phyloP scores from a whole-genome alignment of 2,329 filamentous ascomycete genomes.

The Coniosporium tulheliwenetii region DNA sequence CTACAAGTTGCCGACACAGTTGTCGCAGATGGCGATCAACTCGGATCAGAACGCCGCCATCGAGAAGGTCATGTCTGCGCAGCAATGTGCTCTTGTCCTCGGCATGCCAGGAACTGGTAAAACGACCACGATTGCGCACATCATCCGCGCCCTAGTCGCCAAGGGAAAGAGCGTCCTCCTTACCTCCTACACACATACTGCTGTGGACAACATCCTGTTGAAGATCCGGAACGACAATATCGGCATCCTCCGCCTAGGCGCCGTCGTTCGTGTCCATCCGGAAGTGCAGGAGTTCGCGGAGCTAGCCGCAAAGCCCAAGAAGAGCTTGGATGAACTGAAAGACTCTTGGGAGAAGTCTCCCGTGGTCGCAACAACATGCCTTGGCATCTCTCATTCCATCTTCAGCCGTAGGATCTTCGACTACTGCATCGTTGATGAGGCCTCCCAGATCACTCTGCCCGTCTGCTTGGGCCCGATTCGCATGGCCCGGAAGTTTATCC shows the following conservation, averaged over 20 bases:
- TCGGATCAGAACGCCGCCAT: constrained; percentile 76
- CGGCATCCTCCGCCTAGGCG: constrained; percentile 71
- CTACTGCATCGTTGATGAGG: constrained; percentile 97
- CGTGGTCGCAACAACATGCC: constrained; percentile 86
- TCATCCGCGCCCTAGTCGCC: constrained; percentile 76
- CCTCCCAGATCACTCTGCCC: constrained; percentile 90
- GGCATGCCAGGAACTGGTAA: constrained; percentile 98
- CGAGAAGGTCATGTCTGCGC: constrained; percentile 86
- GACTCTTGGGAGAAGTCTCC: constrained; percentile 71
- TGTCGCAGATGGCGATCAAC: constrained; percentile 54
- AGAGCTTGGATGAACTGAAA: constrained; percentile 68
- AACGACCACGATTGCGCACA: constrained; percentile 94
- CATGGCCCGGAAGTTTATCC: constrained; percentile 80
- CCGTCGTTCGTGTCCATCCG: constrained; percentile 69
- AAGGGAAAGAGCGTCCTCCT: constrained; percentile 86
- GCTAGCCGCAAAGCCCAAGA: constrained; percentile 57
- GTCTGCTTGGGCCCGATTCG: constrained; percentile 89
- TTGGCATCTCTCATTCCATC: constrained; percentile 77
- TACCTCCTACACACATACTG: constrained; percentile 92
- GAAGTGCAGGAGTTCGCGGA: constrained; percentile 77
- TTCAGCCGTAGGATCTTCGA: constrained; percentile 86
- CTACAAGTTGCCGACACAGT: constrained; percentile 40
- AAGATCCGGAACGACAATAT: constrained; percentile 73
- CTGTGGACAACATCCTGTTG: constrained; percentile 92
- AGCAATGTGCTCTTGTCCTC: constrained; percentile 91